phyloP scores from a whole-genome alignment of 208 protist species.

The Acanthamoeba royreba region DNA sequence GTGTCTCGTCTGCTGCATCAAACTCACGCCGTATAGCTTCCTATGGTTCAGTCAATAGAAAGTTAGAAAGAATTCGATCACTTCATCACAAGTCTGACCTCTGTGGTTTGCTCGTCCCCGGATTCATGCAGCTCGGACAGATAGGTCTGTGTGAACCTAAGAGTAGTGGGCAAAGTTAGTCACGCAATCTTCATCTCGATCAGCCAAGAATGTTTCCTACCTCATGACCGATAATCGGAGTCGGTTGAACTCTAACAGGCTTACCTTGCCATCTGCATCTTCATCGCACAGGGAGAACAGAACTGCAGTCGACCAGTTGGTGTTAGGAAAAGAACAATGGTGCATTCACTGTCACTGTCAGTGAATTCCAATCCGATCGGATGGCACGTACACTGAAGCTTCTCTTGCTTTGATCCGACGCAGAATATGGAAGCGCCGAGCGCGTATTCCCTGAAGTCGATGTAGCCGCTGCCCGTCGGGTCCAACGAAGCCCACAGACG shows the following conservation, averaged over 20 bases:
- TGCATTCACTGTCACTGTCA: background rate
- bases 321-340: background rate
- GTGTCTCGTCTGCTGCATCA: background rate
- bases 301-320: background rate
- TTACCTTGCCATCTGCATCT: background rate
- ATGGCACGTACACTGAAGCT: background rate
- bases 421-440: background rate
- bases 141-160: background rate
- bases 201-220: background rate
- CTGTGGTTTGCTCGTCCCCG: background rate
- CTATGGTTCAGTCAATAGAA: background rate
- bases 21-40: background rate
- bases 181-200: background rate
- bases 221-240: background rate
- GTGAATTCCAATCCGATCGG: background rate
- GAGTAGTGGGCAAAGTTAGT: background rate
- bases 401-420: background rate
- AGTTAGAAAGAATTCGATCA: background rate
- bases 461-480: background rate
- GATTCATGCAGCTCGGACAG: background rate
- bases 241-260: background rate
- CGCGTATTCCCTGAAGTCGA: background rate
- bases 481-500: background rate
- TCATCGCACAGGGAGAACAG: background rate
- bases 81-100: background rate